Conservation (phyloP, 306 rosid genomes). For the Cicer pinnatifidum region DNA sequence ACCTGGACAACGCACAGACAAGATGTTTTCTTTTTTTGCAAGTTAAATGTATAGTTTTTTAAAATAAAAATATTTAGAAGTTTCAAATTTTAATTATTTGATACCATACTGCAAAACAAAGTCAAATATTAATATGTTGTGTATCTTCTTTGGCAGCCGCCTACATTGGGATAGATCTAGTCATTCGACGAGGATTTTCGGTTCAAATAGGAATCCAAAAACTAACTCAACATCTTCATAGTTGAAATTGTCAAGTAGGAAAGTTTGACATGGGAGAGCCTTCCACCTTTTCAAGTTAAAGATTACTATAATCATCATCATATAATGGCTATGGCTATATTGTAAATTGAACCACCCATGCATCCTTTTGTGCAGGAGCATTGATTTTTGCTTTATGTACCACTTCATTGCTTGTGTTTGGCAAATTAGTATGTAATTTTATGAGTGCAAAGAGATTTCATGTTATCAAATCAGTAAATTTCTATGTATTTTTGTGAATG, state of each 20-base stretch:
- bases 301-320: conserved; percentile 27
- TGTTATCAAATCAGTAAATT: conserved; percentile 43
- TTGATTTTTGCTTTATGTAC: conserved; percentile 49
- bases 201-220: conserved; percentile 48
- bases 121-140: neutral
- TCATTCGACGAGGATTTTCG: conserved; percentile 44
- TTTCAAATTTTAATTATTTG: no score
- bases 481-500: conserved; percentile 42
- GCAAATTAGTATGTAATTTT: conserved; percentile 52
- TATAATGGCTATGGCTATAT: conserved; percentile 45
- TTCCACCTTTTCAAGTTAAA: conserved; percentile 44
- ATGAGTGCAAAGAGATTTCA: conserved; percentile 50
- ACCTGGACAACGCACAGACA: no score
- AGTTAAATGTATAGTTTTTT: no score
- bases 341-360: conserved; percentile 53
- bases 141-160: conserved; percentile 58
- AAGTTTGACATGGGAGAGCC: conserved; percentile 52
- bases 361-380: conserved; percentile 56
- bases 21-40: no score
- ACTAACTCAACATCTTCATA: conserved; percentile 44
- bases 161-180: conserved; percentile 59
- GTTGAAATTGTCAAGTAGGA: conserved; percentile 44
- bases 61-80: no score
- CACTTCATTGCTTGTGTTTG: conserved; percentile 48
- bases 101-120: no score